Evolutionary conservation across 2,329 filamentous ascomycete species (phyloP).

Genomic region (Apiospora saccharicola): DNA sequence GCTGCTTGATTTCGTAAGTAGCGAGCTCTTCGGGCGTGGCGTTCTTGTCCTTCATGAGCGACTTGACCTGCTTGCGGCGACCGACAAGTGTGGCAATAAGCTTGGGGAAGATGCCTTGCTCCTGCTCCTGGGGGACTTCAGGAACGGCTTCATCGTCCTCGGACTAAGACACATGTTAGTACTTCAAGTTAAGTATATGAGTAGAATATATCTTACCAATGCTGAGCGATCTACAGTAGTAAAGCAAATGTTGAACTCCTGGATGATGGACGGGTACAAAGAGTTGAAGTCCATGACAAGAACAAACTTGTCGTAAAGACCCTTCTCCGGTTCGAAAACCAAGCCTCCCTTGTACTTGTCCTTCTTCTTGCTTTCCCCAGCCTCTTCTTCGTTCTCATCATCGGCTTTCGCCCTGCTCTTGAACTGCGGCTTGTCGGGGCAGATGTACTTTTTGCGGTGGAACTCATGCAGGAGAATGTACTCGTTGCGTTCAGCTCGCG

Average conservation of each 20-base stretch:
- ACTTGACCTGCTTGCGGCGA: conserved; percentile 90
- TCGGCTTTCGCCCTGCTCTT: conserved; percentile 76
- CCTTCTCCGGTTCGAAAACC: conserved; percentile 97
- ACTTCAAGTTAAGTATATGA: background rate
- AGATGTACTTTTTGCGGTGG: conserved; percentile 95
- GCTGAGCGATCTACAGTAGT: conserved; percentile 87
- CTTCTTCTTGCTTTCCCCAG: conserved; percentile 87
- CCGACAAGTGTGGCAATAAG: conserved; percentile 93
- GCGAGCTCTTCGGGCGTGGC: conserved; percentile 87
- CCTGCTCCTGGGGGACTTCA: conserved; percentile 80
- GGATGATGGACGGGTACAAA: conserved; percentile 97
- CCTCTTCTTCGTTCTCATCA: conserved; percentile 75
- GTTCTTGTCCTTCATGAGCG: conserved; percentile 92
- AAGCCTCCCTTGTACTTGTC: conserved; percentile 99
- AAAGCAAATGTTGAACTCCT: conserved; percentile 99
- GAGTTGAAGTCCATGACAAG: conserved; percentile 99
- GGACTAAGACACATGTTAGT: conserved; percentile 54
- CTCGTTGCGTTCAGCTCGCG: conserved; percentile 95
- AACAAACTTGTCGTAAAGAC: conserved; percentile 96
- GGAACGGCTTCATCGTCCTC: conserved; percentile 89
- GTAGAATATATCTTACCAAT: conserved; percentile 61
- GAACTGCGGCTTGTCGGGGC: conserved; percentile 90
- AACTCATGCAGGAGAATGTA: conserved; percentile 99
- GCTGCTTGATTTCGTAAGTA: conserved; percentile 97
- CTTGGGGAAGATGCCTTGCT: conserved; percentile 84